Conservation (phyloP, 140 eudicot genomes). For the Cichorium intybus region DNA sequence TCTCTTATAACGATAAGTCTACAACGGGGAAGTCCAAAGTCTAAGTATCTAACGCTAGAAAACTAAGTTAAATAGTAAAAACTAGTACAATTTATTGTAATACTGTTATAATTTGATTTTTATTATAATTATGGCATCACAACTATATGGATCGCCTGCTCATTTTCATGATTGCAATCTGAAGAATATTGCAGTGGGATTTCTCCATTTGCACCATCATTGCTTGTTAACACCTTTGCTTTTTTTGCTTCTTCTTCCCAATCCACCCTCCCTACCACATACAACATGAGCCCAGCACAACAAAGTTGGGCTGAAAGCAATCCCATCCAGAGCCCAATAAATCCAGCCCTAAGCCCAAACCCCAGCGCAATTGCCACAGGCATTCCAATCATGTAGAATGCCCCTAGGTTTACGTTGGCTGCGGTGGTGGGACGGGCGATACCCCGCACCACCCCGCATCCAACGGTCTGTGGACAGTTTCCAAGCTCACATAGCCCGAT, state of each 20-base stretch:
- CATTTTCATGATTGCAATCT: neutral
- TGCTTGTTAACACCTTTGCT: slow-evolving; percentile 32
- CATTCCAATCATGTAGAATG: slow-evolving; percentile 23
- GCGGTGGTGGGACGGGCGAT: slow-evolving; percentile 15
- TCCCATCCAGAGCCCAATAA: slow-evolving; percentile 23
- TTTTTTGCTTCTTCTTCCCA: slow-evolving; percentile 18
- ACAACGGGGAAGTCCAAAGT: neutral
- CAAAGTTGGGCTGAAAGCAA: slow-evolving; percentile 16
- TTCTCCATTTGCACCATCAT: neutral
- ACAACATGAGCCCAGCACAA: slow-evolving; percentile 16
- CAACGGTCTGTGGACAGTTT: slow-evolving; percentile 25
- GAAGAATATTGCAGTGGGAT: neutral
- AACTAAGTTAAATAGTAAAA: neutral
- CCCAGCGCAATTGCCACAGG: slow-evolving; percentile 13
- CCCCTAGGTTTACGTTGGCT: slow-evolving; percentile 19
- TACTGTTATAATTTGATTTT: neutral
- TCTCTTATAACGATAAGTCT: neutral
- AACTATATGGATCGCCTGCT: neutral
- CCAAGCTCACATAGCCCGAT: slow-evolving; percentile 33
- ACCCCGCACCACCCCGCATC: slow-evolving; percentile 26
- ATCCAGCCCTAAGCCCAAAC: slow-evolving; percentile 9
- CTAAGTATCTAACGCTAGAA: neutral
- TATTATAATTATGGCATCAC: neutral
- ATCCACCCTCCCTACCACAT: slow-evolving; percentile 10
- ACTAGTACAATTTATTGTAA: neutral